Conservation (phyloP, 129 eudicot species). For the Gnaphalium uliginosum region DNA sequence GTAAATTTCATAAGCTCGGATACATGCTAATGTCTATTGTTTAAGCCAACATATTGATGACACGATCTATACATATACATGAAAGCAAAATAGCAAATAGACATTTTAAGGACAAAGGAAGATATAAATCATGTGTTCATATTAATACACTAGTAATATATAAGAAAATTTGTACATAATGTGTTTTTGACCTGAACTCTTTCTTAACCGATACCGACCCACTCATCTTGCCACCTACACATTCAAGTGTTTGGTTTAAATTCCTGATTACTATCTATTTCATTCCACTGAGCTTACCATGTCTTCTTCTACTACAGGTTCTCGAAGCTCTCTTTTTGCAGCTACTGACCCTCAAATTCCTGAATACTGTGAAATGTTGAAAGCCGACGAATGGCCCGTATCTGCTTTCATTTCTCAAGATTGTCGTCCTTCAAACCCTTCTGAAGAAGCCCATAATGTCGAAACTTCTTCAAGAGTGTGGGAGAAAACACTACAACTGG, state of each 20-base stretch:
- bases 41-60: neutral
- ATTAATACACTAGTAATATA: neutral
- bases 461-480: constrained; percentile 73
- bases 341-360: constrained; percentile 93
- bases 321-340: constrained; percentile 96
- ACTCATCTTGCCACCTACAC: neutral
- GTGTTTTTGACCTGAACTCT: neutral
- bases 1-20: neutral
- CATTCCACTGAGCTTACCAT: neutral
- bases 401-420: constrained; percentile 88
- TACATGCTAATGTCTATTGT: neutral
- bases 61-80: neutral
- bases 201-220: neutral
- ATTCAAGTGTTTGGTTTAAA: neutral
- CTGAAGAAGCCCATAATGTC: constrained; percentile 80
- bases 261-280: neutral
- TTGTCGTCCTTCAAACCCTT: constrained; percentile 85
- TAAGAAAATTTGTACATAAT: neutral
- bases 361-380: constrained; percentile 72
- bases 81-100: neutral
- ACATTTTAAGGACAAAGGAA: neutral
- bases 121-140: neutral
- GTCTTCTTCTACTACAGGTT: constrained; percentile 54
- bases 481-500: constrained; percentile 84
- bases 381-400: constrained; percentile 86